phyloP scores from a whole-genome alignment of 495 filamentous ascomycete genomes.

The Neurospora sp. region DNA sequence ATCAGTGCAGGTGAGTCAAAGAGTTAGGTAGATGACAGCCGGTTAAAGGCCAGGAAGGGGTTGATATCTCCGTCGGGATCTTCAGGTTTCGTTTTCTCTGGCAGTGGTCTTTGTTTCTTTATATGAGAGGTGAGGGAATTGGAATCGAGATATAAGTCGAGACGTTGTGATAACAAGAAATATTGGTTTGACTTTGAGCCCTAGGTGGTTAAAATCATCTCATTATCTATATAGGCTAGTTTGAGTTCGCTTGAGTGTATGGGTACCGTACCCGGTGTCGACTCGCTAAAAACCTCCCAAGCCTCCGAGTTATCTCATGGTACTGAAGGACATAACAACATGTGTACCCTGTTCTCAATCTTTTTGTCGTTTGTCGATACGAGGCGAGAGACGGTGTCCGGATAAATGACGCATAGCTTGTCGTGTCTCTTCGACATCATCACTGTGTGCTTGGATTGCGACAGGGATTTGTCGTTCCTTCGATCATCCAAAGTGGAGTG shows the following conservation, averaged over 20 bases:
- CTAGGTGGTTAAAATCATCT: not conserved
- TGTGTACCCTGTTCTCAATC: no score
- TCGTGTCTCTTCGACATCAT: no score
- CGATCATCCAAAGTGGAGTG: no score
- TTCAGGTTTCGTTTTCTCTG: not conserved
- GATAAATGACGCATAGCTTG: no score
- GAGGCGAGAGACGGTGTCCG: no score
- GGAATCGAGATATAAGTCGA: not conserved
- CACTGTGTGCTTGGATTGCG: no score
- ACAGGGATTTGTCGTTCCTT: no score
- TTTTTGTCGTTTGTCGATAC: no score
- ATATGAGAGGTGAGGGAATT: not conserved
- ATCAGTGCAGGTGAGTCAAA: not conserved
- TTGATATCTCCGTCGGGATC: not conserved
- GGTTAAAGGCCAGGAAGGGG: not conserved
- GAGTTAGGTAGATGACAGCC: not conserved
- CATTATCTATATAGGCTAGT: not conserved
- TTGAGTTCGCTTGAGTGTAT: not conserved
- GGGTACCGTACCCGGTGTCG: no score
- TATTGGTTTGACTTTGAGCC: not conserved
- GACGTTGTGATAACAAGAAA: not conserved
- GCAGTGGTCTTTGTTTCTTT: not conserved
- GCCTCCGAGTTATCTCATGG: no score
- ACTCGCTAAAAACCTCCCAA: no score
- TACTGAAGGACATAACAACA: no score